These are phyloP conservation scores for Candida chauliodis DNA, from an alignment of 805 yeast genomes.

Conservation along the genomic window DNA sequence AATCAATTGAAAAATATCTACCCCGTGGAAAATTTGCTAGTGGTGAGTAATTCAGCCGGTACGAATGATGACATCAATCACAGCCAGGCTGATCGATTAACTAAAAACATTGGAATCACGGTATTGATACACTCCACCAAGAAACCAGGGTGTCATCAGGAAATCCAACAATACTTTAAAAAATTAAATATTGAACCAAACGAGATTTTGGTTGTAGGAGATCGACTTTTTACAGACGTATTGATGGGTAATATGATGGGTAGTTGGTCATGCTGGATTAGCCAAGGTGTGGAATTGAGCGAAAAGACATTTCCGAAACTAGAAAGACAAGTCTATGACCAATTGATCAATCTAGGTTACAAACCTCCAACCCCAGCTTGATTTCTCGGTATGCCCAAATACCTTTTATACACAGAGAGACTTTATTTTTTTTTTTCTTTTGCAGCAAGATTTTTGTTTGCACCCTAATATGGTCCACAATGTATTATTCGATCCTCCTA, in stretches of 20 bases:
- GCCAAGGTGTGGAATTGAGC: conserved; percentile 66
- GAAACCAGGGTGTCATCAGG: conserved; percentile 77
- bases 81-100: conserved; percentile 59
- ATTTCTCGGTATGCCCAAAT: conserved; percentile 4
- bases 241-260: conserved; percentile 95
- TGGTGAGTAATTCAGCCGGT: conserved; percentile 94
- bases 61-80: conserved; percentile 66
- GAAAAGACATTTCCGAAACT: conserved; percentile 47
- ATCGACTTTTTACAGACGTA: conserved; percentile 85
- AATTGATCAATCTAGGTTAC: conserved; percentile 15
- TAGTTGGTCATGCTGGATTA: conserved; percentile 76
- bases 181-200: conserved; percentile 46
- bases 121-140: conserved; percentile 71
- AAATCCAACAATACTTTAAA: conserved; percentile 59
- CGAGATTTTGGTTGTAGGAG: conserved; percentile 86
- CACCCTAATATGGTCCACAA: conserved; percentile 16
- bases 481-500: conserved; percentile 15
- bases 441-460: too few species aligned
- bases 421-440: too few species aligned
- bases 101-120: conserved; percentile 60
- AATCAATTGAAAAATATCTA: conserved; percentile 47
- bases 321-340: conserved; percentile 42
- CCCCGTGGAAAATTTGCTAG: conserved; percentile 61
- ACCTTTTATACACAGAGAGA: not conserved
- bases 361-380: conserved; percentile 13